These are phyloP conservation scores for Trichosanthes truncata DNA, from an alignment of 306 rosid species.

Conservation along the genomic window DNA sequence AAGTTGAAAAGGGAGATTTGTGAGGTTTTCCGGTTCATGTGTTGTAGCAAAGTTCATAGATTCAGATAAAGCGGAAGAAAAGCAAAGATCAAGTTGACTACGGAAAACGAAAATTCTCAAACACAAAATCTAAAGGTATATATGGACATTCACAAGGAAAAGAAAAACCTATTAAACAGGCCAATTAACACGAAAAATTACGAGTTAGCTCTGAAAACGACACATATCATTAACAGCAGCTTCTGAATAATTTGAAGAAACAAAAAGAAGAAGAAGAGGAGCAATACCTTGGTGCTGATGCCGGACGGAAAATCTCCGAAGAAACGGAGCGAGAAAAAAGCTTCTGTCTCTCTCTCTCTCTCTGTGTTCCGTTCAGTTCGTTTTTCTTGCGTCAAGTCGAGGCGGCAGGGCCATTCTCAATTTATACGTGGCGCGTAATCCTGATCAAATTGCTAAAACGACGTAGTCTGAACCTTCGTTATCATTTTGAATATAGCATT, in stretches of 20 bases:
- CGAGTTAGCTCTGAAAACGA: background rate
- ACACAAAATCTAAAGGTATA: background rate
- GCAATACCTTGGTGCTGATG: background rate
- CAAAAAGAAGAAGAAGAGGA: background rate
- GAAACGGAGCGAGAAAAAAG: constrained; percentile 3
- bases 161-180: background rate
- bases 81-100: background rate
- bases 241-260: background rate
- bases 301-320: constrained; percentile 5
- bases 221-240: background rate
- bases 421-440: constrained; percentile 11
- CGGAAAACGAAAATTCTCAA: background rate
- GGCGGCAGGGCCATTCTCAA: background rate
- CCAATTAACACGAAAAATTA: background rate
- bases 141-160: background rate
- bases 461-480: background rate
- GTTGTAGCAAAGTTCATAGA: background rate
- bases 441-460: background rate
- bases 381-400: background rate
- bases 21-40: background rate
- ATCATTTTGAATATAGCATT: background rate
- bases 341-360: background rate
- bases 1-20: background rate
- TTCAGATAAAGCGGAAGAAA: background rate
- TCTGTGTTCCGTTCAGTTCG: background rate